Conservation (phyloP, 495 filamentous ascomycete species). For the Aspergillus incahuasiensis region DNA sequence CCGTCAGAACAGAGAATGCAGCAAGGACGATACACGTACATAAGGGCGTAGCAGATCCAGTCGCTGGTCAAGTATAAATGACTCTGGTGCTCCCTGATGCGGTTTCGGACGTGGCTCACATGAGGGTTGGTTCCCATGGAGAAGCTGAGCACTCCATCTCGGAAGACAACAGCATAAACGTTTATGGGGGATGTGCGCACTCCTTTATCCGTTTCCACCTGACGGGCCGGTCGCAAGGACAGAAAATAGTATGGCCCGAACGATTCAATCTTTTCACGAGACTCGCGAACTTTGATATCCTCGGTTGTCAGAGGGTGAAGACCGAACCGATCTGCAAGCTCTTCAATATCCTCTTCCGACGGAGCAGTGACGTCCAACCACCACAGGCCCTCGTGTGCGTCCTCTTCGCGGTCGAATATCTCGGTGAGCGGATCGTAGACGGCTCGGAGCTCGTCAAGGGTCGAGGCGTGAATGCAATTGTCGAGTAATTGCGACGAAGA, state of each 20-base stretch:
- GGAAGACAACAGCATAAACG: constrained; percentile 87
- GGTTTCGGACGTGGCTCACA: constrained; percentile 71
- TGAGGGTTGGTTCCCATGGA: constrained; percentile 75
- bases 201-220: constrained; percentile 61
- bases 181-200: constrained; percentile 72
- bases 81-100: constrained; percentile 80
- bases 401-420: constrained; percentile 60
- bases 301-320: constrained; percentile 88
- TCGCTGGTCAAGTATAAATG: constrained; percentile 82
- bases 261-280: constrained; percentile 89
- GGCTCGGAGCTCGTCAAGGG: constrained; percentile 68
- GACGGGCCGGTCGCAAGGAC: constrained; percentile 78
- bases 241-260: constrained; percentile 92
- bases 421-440: constrained; percentile 73
- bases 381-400: constrained; percentile 64
- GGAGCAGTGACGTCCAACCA: constrained; percentile 88
- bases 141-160: constrained; percentile 82
- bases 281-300: constrained; percentile 86
- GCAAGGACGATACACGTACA: constrained; percentile 44
- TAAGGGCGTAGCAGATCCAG: constrained; percentile 96
- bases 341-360: constrained; percentile 74
- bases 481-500: constrained; percentile 84
- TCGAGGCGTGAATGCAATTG: constrained; percentile 70
- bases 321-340: constrained; percentile 74
- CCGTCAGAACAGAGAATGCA: not conserved